Evolutionary conservation across 768 basidiomycete species (phyloP).

Genomic region (Macrolepiota dolichaula): DNA sequence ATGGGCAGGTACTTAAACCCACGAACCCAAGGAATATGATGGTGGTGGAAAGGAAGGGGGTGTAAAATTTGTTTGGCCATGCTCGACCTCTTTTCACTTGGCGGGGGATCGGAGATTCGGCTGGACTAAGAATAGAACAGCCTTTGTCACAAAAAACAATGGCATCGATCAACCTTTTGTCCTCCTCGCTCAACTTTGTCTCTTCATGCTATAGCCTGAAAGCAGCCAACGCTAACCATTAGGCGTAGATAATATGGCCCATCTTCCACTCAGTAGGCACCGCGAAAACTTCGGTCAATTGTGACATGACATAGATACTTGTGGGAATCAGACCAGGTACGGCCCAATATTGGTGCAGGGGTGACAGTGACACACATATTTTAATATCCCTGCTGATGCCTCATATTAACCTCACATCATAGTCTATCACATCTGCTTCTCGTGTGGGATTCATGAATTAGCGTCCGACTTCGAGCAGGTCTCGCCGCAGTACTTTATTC

Average conservation of each 20-base stretch:
- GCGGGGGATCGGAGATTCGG: conserved; percentile 10
- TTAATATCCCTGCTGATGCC: not conserved
- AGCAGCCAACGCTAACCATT: not conserved
- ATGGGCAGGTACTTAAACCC: conserved; percentile 8
- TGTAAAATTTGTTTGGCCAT: conserved; percentile 5
- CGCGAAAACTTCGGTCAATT: not conserved
- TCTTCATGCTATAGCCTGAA: not conserved
- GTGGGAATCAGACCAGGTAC: not conserved
- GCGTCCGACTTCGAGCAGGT: not conserved
- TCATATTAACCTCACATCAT: not conserved
- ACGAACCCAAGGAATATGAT: conserved; percentile 8
- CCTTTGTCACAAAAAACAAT: conserved; percentile 7
- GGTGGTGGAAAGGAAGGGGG: conserved; percentile 3
- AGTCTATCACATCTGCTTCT: not conserved
- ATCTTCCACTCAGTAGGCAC: not conserved
- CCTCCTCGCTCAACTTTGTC: not conserved
- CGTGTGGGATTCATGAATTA: not conserved
- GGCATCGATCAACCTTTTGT: not conserved
- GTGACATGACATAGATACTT: not conserved
- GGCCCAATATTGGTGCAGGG: not conserved
- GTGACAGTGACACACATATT: not conserved
- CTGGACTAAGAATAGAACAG: conserved; percentile 4
- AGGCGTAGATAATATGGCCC: not conserved
- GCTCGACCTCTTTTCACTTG: not conserved
- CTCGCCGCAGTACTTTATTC: not conserved